These are phyloP conservation scores for Cercospora sesami DNA, from an alignment of 2,329 filamentous ascomycete species.

Conservation along the genomic window DNA sequence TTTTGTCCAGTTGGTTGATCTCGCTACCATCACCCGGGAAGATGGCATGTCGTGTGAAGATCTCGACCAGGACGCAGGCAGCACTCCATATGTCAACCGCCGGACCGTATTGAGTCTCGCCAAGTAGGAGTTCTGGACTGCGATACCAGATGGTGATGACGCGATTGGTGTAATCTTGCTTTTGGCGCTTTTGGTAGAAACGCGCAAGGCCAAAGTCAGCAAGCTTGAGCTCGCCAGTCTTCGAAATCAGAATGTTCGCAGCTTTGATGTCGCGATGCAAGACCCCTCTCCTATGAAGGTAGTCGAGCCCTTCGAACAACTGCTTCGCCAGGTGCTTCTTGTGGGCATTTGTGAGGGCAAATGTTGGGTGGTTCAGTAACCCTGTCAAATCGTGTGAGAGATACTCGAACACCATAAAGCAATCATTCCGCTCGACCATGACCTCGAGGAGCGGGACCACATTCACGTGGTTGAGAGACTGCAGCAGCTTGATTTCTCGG, in stretches of 20 bases:
- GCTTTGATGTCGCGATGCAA: slow-evolving; percentile 98
- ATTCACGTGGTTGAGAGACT: slow-evolving; percentile 78
- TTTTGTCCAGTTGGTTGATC: slow-evolving; percentile 91
- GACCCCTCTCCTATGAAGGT: slow-evolving; percentile 89
- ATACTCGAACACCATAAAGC: slow-evolving; percentile 99
- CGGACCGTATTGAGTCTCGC: slow-evolving; percentile 85
- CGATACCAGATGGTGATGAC: slow-evolving; percentile 99
- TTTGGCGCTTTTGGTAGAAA: slow-evolving; percentile 89
- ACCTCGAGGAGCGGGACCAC: slow-evolving; percentile 83
- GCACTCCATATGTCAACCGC: slow-evolving; percentile 96
- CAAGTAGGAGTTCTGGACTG: slow-evolving; percentile 83
- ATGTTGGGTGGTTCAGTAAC: slow-evolving; percentile 89
- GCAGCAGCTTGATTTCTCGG: slow-evolving; percentile 87
- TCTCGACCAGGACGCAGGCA: slow-evolving; percentile 93
- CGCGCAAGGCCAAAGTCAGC: slow-evolving; percentile 95
- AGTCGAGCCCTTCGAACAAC: slow-evolving; percentile 89
- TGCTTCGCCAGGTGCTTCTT: slow-evolving; percentile 93
- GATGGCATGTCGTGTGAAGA: slow-evolving; percentile 89
- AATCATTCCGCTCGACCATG: slow-evolving; percentile 98
- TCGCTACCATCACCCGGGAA: slow-evolving; percentile 97
- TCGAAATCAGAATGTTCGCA: slow-evolving; percentile 93
- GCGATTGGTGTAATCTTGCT: slow-evolving; percentile 95
- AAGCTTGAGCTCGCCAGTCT: slow-evolving; percentile 81
- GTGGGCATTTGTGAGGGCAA: slow-evolving; percentile 78
- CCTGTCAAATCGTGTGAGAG: slow-evolving; percentile 94